Base-by-base conservation (phyloP, 257 asterid species). In the Misopates orontium region DNA sequence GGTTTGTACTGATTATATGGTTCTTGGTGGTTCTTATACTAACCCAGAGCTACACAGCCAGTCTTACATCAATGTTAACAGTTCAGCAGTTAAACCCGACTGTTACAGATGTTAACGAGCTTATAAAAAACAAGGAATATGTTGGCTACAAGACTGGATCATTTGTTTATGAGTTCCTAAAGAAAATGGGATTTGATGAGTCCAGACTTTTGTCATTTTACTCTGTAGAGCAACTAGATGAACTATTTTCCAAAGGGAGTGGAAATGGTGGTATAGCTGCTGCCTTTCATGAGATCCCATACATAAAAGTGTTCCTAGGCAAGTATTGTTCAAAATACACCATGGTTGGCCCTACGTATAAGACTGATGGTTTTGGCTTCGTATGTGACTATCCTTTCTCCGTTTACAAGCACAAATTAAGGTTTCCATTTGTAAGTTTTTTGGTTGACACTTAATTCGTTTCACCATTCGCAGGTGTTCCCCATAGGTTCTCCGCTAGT, bases 361-460 rank as follows among this genome's bases (percentile, higher is more conserved):
- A 67, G 71, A 75, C 86, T 0, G 74, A 77, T 45, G 88, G 94
- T 24, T 79, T 86, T 13, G 84, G 83, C 42, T 74, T 83, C 41
- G 94, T 86, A 74, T 15, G 90, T 58, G 16, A 16, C 23, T 17
- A n/a, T 23, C 45, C 10, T 15, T 14, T 44, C 49, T 22, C 5
- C 4, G 15, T n/a, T 10, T 32, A 11, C 4, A 2, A n/a, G n/a
- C n/a, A n/a, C n/a, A n/a, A n/a, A n/a, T n/a, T n/a, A n/a, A n/a
- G n/a, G n/a, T n/a, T n/a, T n/a, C n/a, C n/a, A n/a, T n/a, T n/a
- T n/a, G n/a, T n/a, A n/a, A n/a, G n/a, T n/a, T n/a, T n/a, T n/a
- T n/a, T n/a, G n/a, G n/a, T n/a, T n/a, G n/a, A n/a, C n/a, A n/a
- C n/a, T n/a, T n/a, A n/a, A n/a, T n/a, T n/a, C n/a, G n/a, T n/a